Percentiles rank a stretch among this genome's conserved stretches.
These are phyloP conservation scores for Ceratorhiza oryzae-sativae DNA, from an alignment of 1,284 basidiomycete genomes.

Conservation along the genomic window DNA sequence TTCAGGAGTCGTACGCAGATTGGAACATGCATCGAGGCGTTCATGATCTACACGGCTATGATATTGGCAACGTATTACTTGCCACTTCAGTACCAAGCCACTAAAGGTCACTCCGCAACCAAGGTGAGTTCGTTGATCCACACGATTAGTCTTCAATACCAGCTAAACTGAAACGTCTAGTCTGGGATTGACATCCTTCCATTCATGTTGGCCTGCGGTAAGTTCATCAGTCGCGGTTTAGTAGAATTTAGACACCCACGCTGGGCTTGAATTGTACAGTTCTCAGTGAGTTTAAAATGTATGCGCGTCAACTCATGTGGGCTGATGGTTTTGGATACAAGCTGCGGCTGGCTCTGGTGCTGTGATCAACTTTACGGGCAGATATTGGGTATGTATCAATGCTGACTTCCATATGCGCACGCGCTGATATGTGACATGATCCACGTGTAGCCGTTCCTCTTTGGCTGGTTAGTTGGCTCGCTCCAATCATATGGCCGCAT, in stretches of 20 bases:
- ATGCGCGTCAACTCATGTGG: slow-evolving; percentile 34
- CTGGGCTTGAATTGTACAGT: not conserved
- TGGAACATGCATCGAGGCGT: slow-evolving; percentile 44
- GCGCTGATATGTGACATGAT: slow-evolving; percentile 46
- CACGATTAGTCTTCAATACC: not conserved
- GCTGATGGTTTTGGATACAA: slow-evolving; percentile 43
- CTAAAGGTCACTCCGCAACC: slow-evolving; percentile 50
- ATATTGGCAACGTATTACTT: slow-evolving; percentile 47
- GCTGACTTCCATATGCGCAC: not conserved
- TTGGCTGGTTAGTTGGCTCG: not conserved
- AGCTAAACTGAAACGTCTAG: slow-evolving; percentile 40
- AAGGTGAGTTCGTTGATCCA: slow-evolving; percentile 5
- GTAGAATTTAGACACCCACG: slow-evolving; percentile 33
- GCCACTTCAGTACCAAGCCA: slow-evolving; percentile 50
- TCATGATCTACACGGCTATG: slow-evolving; percentile 54
- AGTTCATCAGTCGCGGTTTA: not conserved
- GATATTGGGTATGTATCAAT: slow-evolving; percentile 49
- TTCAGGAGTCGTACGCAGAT: slow-evolving; percentile 47
- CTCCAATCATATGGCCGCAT: not conserved
- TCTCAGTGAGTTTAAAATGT: slow-evolving; percentile 16
- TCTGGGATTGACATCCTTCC: slow-evolving; percentile 56
- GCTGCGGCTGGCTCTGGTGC: slow-evolving; percentile 52
- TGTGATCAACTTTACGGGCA: slow-evolving; percentile 49
- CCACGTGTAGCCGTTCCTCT: slow-evolving; percentile 46
- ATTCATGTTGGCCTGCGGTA: slow-evolving; percentile 50